Conservation (phyloP, 2,329 filamentous ascomycete genomes). For the Penicillium fuscoglaucum region DNA sequence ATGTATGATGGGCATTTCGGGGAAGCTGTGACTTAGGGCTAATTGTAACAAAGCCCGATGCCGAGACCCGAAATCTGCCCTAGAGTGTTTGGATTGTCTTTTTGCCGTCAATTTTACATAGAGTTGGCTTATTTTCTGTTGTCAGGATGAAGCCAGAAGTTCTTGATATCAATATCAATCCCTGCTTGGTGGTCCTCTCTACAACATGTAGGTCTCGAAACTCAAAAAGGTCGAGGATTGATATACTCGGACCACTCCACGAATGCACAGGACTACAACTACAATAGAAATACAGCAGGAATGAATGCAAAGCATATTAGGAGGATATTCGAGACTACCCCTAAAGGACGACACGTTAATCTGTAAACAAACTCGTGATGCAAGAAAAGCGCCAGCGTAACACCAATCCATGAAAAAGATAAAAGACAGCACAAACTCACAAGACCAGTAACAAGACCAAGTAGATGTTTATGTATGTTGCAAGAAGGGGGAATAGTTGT, state of each 20-base stretch:
- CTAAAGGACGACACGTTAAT: background rate
- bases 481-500: constrained; percentile 19
- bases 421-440: constrained; percentile 4
- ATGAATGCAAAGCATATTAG: background rate
- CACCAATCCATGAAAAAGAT: constrained; percentile 22
- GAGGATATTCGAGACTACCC: background rate
- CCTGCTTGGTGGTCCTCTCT: background rate
- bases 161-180: background rate
- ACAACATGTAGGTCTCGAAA: background rate
- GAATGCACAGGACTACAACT: background rate
- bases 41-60: background rate
- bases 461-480: constrained; percentile 24
- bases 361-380: constrained; percentile 9
- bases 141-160: background rate
- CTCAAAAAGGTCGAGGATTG: background rate
- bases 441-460: constrained; percentile 8
- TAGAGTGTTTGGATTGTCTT: background rate
- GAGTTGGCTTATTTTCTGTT: background rate
- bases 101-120: too few relatives aligned
- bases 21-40: background rate
- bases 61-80: background rate
- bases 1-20: background rate
- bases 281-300: background rate
- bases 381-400: constrained; percentile 17
- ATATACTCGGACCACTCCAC: background rate